Conservation (phyloP, 2,329 filamentous ascomycete species). For the Pseudogymnoascus sp. region DNA sequence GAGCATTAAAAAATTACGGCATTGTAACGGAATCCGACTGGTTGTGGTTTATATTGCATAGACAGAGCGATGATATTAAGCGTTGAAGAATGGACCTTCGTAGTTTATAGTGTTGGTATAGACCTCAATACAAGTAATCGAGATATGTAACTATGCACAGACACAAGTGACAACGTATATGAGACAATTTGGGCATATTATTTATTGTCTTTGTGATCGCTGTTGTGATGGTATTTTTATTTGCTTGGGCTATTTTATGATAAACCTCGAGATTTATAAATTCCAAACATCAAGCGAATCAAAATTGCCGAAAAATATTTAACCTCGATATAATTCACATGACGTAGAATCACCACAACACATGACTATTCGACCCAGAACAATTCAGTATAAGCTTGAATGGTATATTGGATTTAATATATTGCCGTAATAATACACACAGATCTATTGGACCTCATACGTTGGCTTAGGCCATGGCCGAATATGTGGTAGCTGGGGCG, state of each 20-base stretch:
- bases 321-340: constrained; percentile 7
- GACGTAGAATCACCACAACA: constrained; percentile 8
- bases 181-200: background rate
- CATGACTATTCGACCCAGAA: background rate
- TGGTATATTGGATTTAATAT: background rate
- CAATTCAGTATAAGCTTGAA: background rate
- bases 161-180: background rate
- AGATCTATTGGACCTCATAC: background rate
- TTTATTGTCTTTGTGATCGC: background rate
- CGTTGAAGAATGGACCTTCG: background rate
- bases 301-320: constrained; percentile 8
- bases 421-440: background rate
- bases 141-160: background rate
- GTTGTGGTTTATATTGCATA: background rate
- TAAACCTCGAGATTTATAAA: background rate
- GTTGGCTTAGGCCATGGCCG: background rate
- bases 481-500: constrained; percentile 57
- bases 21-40: background rate
- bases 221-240: background rate
- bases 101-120: constrained; percentile 5
- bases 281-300: background rate
- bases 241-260: background rate
- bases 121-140: background rate
- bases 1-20: background rate
- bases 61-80: background rate